phyloP scores from a whole-genome alignment of 116 monocot species.

The Thalassia testudinum region DNA sequence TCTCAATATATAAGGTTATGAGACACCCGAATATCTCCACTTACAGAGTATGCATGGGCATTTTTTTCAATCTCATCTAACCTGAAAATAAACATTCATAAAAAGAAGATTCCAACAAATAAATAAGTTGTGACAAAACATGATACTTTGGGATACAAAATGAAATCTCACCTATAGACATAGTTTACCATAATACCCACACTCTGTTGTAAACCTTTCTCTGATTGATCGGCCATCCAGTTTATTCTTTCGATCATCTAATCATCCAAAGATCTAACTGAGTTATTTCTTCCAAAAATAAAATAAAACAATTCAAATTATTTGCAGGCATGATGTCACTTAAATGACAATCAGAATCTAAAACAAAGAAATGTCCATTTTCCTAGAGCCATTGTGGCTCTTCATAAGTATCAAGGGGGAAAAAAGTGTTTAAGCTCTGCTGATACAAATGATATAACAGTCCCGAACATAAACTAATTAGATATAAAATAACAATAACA shows the following conservation, averaged over 20 bases:
- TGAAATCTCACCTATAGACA: conserved; percentile 36
- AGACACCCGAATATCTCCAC: conserved; percentile 35
- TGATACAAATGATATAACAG: too few relatives aligned
- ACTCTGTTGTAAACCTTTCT: conserved; percentile 52
- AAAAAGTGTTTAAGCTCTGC: too few relatives aligned
- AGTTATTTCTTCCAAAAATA: too few relatives aligned
- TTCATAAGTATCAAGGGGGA: too few relatives aligned
- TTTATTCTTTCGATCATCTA: conserved; percentile 61
- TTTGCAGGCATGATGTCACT: too few relatives aligned
- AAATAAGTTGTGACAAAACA: neutral
- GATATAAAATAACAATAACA: too few relatives aligned
- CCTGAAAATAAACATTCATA: conserved; percentile 15
- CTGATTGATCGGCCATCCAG: conserved; percentile 69
- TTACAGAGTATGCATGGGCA: conserved; percentile 39
- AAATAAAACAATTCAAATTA: too few relatives aligned
- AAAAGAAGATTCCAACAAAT: neutral
- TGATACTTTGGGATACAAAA: neutral
- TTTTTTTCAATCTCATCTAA: conserved; percentile 49
- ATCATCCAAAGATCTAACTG: too few relatives aligned
- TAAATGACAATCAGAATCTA: too few relatives aligned
- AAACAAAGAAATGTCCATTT: too few relatives aligned
- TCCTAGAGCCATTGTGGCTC: too few relatives aligned
- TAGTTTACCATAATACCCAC: conserved; percentile 75
- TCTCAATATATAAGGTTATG: neutral
- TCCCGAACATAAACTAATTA: too few relatives aligned